These are phyloP conservation scores for Anthracocystis panici-leucophaei DNA, from an alignment of 1,284 basidiomycete species.

Conservation along the genomic window DNA sequence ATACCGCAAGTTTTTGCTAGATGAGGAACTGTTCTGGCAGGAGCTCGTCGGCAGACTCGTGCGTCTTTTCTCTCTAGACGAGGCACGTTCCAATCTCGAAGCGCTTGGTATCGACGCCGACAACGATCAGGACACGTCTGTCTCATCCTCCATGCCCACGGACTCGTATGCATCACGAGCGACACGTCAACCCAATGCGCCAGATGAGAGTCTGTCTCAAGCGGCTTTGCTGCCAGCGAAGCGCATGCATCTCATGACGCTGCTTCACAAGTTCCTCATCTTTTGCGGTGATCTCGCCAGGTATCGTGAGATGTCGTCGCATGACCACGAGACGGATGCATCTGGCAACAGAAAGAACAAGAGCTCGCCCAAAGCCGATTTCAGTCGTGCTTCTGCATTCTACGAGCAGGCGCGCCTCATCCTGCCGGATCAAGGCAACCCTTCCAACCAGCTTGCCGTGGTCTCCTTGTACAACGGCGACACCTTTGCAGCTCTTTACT, in stretches of 20 bases:
- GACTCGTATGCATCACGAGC: conserved; percentile 41
- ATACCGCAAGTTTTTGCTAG: conserved; percentile 57
- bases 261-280: conserved; percentile 87
- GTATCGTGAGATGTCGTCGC: conserved; percentile 85
- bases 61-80: conserved; percentile 57
- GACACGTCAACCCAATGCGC: conserved; percentile 38
- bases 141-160: conserved; percentile 33
- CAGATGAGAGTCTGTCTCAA: conserved; percentile 44
- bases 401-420: conserved; percentile 65
- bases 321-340: conserved; percentile 29
- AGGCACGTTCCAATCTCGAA: conserved; percentile 51
- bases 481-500: conserved; percentile 81
- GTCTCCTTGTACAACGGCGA: conserved; percentile 86
- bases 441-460: conserved; percentile 95
- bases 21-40: conserved; percentile 64
- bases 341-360: conserved; percentile 19
- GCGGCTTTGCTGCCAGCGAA: conserved; percentile 54
- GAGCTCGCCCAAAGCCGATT: conserved; percentile 43
- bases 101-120: conserved; percentile 55
- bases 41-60: conserved; percentile 57
- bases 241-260: conserved; percentile 65
- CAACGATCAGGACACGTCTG: conserved; percentile 35
- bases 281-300: conserved; percentile 93
- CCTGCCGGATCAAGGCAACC: conserved; percentile 73
- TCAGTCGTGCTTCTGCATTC: conserved; percentile 53